A percentile compares a stretch with the other conserved stretches of the same genome.
phyloP scores from a whole-genome alignment of 2,329 filamentous ascomycete genomes.

The Colletotrichum truncatum region DNA sequence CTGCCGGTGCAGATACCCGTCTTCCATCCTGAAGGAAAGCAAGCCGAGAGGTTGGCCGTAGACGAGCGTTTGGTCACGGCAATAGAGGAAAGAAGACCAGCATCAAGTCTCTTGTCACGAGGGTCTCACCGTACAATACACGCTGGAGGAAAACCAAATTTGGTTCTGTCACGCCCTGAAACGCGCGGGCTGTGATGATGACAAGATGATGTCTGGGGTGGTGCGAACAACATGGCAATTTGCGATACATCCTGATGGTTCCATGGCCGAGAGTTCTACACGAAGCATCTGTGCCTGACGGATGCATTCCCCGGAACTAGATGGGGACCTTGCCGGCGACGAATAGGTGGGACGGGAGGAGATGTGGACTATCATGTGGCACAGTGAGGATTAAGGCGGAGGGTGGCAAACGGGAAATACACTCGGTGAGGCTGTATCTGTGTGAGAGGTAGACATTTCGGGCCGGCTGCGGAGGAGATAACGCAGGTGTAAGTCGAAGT shows the following conservation, averaged over 20 bases:
- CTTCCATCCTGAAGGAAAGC: neutral
- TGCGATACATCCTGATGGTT: too few species aligned
- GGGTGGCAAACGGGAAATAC: too few species aligned
- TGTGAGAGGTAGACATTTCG: too few species aligned
- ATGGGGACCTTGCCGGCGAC: neutral
- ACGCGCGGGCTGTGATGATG: too few species aligned
- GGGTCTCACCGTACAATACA: neutral
- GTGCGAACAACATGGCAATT: too few species aligned
- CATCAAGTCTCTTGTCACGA: neutral
- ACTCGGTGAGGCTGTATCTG: too few species aligned
- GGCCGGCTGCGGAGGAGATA: too few species aligned
- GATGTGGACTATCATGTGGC: neutral
- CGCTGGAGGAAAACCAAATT: neutral
- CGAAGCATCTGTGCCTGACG: neutral
- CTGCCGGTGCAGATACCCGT: constrained; percentile 9
- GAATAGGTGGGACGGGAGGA: neutral
- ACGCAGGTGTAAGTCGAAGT: too few species aligned
- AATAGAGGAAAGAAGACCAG: neutral
- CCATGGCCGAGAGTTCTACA: too few species aligned
- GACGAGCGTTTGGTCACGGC: neutral
- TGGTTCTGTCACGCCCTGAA: too few species aligned
- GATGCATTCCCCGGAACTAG: neutral
- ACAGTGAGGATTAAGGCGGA: neutral
- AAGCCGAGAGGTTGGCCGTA: neutral
- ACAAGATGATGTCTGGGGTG: too few species aligned